Conservation (phyloP, 2,329 filamentous ascomycete species). For the Xylaria hypoxylon region DNA sequence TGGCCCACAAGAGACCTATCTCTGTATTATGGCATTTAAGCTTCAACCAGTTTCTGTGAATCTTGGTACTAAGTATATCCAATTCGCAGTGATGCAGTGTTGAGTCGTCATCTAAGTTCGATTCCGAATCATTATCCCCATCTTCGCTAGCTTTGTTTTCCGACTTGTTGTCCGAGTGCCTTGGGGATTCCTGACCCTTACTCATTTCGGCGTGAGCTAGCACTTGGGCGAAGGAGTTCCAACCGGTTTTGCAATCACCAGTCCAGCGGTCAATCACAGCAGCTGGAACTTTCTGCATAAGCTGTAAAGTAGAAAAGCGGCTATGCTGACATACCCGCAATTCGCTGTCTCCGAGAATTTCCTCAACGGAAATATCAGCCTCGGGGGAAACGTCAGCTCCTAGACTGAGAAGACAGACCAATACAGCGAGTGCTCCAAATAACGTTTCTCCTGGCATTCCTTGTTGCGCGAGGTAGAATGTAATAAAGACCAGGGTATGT, state of each 20-base stretch:
- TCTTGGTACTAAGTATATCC: too few relatives aligned
- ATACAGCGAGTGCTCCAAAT: constrained; percentile 54
- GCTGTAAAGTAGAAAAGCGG: background rate
- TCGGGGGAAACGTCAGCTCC: constrained; percentile 45
- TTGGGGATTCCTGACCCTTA: background rate
- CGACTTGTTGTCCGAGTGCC: background rate
- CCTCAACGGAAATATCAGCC: constrained; percentile 19
- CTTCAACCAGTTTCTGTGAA: background rate
- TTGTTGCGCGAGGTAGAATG: constrained; percentile 49
- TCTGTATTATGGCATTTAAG: constrained; percentile 1
- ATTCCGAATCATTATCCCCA: too few relatives aligned
- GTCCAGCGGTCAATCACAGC: constrained; percentile 8
- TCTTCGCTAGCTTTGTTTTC: too few relatives aligned
- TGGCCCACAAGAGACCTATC: constrained; percentile 31
- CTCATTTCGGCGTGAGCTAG: constrained; percentile 1
- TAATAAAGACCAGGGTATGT: constrained; percentile 53
- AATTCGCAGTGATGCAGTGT: too few relatives aligned
- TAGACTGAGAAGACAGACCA: constrained; percentile 50
- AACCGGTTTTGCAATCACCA: constrained; percentile 18
- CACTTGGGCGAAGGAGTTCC: constrained; percentile 13
- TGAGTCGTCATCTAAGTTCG: background rate
- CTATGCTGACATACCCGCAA: constrained; percentile 11
- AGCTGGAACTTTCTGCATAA: constrained; percentile 18
- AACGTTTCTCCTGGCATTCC: constrained; percentile 53
- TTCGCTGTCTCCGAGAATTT: background rate